phyloP scores from a whole-genome alignment of 352 stramenopile species.

The Globisporangium cystogenes region DNA sequence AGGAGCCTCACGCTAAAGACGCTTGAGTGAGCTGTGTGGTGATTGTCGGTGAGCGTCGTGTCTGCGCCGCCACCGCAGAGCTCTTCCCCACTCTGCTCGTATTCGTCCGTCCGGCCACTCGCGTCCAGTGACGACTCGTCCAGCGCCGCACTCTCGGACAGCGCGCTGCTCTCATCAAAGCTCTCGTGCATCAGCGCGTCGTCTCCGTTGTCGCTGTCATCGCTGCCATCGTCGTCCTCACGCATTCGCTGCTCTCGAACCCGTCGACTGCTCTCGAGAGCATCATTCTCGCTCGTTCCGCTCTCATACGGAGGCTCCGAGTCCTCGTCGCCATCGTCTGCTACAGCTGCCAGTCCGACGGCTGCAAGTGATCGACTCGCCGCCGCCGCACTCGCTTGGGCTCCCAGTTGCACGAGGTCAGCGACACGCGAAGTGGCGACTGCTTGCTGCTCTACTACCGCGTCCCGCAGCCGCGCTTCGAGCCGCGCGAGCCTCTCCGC shows the following conservation, averaged over 20 bases:
- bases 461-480: slow-evolving; percentile 35
- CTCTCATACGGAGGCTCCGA: not conserved
- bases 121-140: slow-evolving; percentile 3
- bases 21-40: not conserved
- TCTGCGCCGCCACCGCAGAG: not conserved
- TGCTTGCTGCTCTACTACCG: not conserved
- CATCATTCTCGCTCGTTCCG: not conserved
- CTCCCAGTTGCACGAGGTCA: not conserved
- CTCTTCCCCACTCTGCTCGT: not conserved
- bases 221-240: not conserved
- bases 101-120: not conserved
- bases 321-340: not conserved
- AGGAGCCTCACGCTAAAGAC: not conserved
- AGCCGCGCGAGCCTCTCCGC: slow-evolving; percentile 36
- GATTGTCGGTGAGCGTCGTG: not conserved
- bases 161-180: slow-evolving; percentile 13
- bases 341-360: not conserved
- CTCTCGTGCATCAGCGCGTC: slow-evolving; percentile 16
- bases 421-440: not conserved
- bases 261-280: not conserved
- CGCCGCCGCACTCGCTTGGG: not conserved
- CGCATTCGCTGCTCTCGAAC: too few relatives aligned
- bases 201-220: not conserved
- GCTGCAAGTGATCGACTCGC: not conserved
- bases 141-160: slow-evolving; percentile 3